phyloP scores from a whole-genome alignment of 2,329 filamentous ascomycete genomes.

The Calonectria leucothoes region DNA sequence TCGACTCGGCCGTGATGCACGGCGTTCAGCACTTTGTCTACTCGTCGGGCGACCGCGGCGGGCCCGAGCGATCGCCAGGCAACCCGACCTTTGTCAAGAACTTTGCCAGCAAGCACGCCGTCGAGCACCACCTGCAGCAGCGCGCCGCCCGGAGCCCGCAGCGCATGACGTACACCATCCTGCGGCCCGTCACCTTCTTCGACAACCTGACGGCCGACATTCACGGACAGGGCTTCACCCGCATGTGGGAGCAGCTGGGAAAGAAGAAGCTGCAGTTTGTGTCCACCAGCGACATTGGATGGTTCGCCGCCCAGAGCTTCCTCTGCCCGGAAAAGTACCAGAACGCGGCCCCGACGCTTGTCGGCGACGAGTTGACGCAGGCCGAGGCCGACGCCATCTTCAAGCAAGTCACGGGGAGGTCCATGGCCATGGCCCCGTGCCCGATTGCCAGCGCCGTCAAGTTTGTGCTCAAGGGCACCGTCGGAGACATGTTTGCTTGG shows the following conservation, averaged over 20 bases:
- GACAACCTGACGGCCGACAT: slow-evolving; percentile 56
- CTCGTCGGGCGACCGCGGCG: slow-evolving; percentile 69
- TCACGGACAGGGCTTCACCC: slow-evolving; percentile 45
- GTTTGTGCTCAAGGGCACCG: slow-evolving; percentile 22
- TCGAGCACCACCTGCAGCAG: slow-evolving; percentile 66
- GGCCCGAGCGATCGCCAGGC: slow-evolving; percentile 55
- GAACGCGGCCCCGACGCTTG: slow-evolving; percentile 21
- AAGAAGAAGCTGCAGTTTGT: slow-evolving; percentile 49
- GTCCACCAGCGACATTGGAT: slow-evolving; percentile 54
- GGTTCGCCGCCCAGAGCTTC: slow-evolving; percentile 53
- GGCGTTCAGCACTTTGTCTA: slow-evolving; percentile 69
- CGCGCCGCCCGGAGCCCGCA: slow-evolving; percentile 46
- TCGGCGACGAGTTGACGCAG: slow-evolving; percentile 31
- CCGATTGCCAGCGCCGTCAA: slow-evolving; percentile 24
- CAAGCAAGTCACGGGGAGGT: neutral
- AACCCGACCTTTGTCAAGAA: slow-evolving; percentile 66
- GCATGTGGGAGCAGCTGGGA: slow-evolving; percentile 37
- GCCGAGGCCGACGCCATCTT: slow-evolving; percentile 26
- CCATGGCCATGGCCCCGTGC: slow-evolving; percentile 25
- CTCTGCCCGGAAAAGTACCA: slow-evolving; percentile 43
- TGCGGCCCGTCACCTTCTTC: slow-evolving; percentile 69
- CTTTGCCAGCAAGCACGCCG: slow-evolving; percentile 66
- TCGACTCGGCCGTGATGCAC: slow-evolving; percentile 63
- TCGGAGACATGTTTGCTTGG: slow-evolving; percentile 31
- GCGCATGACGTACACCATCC: slow-evolving; percentile 66